These are phyloP conservation scores for Pythium phragmiticola DNA, from an alignment of 352 stramenopile genomes.

Conservation along the genomic window DNA sequence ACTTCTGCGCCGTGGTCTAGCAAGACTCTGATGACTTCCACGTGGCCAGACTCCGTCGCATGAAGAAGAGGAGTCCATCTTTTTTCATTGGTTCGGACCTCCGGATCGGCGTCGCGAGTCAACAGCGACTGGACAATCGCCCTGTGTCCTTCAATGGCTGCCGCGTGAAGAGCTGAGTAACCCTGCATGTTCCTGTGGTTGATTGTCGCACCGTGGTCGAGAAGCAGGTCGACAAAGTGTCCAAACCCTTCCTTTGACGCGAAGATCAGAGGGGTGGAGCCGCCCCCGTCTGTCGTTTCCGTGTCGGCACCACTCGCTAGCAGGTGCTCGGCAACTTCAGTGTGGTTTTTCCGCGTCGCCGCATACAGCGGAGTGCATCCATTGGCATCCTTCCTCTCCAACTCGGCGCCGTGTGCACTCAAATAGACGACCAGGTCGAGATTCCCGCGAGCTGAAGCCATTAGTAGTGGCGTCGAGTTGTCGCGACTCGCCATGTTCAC, in stretches of 20 bases:
- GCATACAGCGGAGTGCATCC: not conserved
- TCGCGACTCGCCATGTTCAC: not conserved
- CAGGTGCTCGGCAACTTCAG: not conserved
- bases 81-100: not conserved
- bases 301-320: not conserved
- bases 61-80: not conserved
- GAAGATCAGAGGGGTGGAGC: not conserved
- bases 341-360: not conserved
- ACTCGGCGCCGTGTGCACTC: not conserved
- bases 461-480: not conserved
- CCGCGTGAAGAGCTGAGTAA: not conserved
- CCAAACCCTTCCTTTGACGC: not conserved
- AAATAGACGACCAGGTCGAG: not conserved
- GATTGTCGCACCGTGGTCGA: not conserved
- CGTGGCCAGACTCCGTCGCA: not conserved
- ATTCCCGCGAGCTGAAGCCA: not conserved
- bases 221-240: not conserved
- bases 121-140: constrained; percentile 3
- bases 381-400: not conserved
- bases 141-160: not conserved
- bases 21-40: not conserved
- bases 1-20: constrained; percentile 2
- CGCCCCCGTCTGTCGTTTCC: not conserved
- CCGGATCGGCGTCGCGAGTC: not conserved
- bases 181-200: not conserved